Base-by-base conservation (phyloP, 1,139 yeast species). In the Suhomyces coccinellae region DNA sequence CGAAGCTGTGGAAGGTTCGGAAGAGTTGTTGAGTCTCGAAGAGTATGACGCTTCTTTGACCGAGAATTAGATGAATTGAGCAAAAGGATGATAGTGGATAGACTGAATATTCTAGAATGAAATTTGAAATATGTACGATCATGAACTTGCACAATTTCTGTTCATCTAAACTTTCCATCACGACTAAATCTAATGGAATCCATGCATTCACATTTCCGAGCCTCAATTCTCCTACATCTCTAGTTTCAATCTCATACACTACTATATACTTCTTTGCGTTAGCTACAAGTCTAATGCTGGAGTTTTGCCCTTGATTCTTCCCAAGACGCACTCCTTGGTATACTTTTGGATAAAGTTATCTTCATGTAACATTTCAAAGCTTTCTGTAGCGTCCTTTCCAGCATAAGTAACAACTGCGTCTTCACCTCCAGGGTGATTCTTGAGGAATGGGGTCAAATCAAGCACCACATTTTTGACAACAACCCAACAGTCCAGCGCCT, bases 371-470 rank as follows among this genome's bases (percentile, higher is more conserved):
- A 75, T 73, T 37, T 80, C 87, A 61, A 89, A 91, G 49, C 88
- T 80, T 53, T 85, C 86, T 3, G 96, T 86, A 3, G 96, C 97
- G 60, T 93, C 98, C 57, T 83, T 83, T 13, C 98, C 98, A 3
- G 96, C 97, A 59, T 83, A 87, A 52, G 79, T 79, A 36, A 84
- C 62, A 36, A 93, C 82, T 26, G 91, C 82, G 26, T 75, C 74
- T 49, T 77, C 78, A 2, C 98, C 99, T 49, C 98, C 99, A 0
- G 98, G 98, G 64, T 93, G 99, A 38, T 81, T 74, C 20, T 80
- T 72, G 46, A 87, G 72, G 59, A 93, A 93, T 30, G 81, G 79
- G 0, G 97, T 86, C 53, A 91, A 76, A 62, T 93, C 89, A 61
- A 89, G 83, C 30, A 87, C 97, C 38, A 86, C 82, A 43, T 90